Conservation (phyloP, 2,329 filamentous ascomycete genomes). For the Diaporthe destruens region DNA sequence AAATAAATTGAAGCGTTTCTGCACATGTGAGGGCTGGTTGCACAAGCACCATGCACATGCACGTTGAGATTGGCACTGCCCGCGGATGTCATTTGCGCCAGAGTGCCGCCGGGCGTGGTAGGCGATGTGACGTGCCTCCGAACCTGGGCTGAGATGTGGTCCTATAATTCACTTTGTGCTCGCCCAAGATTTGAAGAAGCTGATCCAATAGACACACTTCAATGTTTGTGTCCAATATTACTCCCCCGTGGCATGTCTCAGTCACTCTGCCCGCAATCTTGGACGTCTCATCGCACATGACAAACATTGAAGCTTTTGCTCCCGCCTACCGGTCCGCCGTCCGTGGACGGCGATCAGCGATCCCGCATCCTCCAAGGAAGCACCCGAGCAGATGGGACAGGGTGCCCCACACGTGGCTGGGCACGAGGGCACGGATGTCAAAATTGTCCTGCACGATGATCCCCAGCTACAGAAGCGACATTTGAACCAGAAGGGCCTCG, state of each 20-base stretch:
- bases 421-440: constrained; percentile 61
- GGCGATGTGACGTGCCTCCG: constrained; percentile 12
- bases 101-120: background rate
- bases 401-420: constrained; percentile 62
- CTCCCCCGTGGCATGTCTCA: constrained; percentile 54
- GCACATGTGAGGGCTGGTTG: background rate
- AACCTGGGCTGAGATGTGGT: constrained; percentile 9
- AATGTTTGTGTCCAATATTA: background rate
- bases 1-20: background rate
- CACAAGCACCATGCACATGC: constrained; percentile 10
- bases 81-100: background rate
- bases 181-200: constrained; percentile 1
- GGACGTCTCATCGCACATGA: constrained; percentile 47
- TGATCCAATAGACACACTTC: background rate
- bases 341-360: constrained; percentile 56
- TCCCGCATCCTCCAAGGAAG: constrained; percentile 47
- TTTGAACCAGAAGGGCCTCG: background rate
- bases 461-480: background rate
- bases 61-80: constrained; percentile 4
- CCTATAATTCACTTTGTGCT: background rate
- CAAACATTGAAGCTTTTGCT: constrained; percentile 45
- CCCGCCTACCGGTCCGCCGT: constrained; percentile 54
- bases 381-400: constrained; percentile 63
- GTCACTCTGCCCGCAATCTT: constrained; percentile 59
- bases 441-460: background rate